phyloP scores from a whole-genome alignment of 352 stramenopile species.

The Pythium utonaiense region DNA sequence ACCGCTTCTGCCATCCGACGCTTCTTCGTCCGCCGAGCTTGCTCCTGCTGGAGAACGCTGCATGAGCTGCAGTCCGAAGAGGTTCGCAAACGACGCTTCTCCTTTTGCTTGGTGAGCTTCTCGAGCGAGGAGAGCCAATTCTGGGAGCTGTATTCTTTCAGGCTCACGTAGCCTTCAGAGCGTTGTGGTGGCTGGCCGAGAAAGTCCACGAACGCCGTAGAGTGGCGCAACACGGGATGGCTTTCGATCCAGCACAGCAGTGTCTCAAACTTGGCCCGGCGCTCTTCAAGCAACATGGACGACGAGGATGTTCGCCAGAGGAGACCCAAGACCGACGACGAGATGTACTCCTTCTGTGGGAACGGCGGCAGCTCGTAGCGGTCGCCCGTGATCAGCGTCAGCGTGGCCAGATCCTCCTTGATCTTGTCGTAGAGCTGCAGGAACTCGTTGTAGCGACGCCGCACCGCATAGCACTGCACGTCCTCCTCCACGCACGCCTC shows the following conservation, averaged over 20 bases:
- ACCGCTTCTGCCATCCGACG: conserved; percentile 4
- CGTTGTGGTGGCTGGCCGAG: conserved; percentile 57
- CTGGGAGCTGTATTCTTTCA: conserved; percentile 71
- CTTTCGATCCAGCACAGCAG: conserved; percentile 60
- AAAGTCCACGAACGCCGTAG: conserved; percentile 40
- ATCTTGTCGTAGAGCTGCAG: conserved; percentile 49
- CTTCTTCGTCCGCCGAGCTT: conserved; percentile 15
- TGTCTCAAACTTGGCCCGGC: conserved; percentile 43
- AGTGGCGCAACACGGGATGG: conserved; percentile 37
- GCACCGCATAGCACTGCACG: conserved; percentile 53
- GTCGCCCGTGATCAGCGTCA: conserved; percentile 7
- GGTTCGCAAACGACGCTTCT: conserved; percentile 29
- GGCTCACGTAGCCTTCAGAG: conserved; percentile 57
- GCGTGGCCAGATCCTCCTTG: conserved; percentile 24
- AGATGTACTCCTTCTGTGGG: conserved; percentile 53
- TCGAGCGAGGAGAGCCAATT: conserved; percentile 61
- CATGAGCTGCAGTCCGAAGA: conserved; percentile 33
- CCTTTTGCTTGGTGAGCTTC: conserved; percentile 43
- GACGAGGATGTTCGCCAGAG: conserved; percentile 46
- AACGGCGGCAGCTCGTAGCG: conserved; percentile 35
- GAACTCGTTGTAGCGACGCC: conserved; percentile 69
- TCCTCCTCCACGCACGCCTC: conserved; percentile 28
- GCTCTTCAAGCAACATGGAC: conserved; percentile 45
- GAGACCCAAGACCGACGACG: conserved; percentile 39
- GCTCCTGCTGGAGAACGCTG: conserved; percentile 1